A percentile compares a stretch with the other conserved stretches of the same genome.
These are phyloP conservation scores for Capronia americana DNA, from an alignment of 2,329 filamentous ascomycete species.

Conservation along the genomic window DNA sequence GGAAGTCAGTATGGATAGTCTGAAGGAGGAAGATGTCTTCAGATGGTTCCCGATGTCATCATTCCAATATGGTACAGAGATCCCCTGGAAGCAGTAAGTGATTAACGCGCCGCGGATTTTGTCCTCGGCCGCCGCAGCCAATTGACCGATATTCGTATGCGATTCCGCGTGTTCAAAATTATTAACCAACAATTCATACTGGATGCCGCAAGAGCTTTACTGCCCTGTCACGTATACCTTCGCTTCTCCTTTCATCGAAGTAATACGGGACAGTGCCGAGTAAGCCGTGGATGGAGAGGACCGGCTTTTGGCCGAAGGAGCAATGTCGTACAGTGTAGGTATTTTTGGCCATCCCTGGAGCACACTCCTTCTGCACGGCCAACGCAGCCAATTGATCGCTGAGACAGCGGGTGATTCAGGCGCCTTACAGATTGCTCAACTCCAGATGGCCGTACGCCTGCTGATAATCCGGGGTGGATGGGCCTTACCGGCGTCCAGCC, in stretches of 20 bases:
- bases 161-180: conserved; percentile 68
- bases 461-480: conserved; percentile 78
- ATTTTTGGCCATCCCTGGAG: conserved; percentile 83
- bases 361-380: conserved; percentile 84
- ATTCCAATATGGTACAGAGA: conserved; percentile 95
- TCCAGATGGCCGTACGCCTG: conserved; percentile 73
- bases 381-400: conserved; percentile 89
- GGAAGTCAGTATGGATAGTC: conserved; percentile 4
- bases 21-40: conserved; percentile 9
- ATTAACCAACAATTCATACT: conserved; percentile 75
- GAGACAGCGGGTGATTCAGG: conserved; percentile 78
- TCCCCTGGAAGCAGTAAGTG: conserved; percentile 86
- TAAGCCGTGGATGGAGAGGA: conserved; percentile 81
- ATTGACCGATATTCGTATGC: conserved; percentile 67
- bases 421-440: conserved; percentile 69
- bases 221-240: conserved; percentile 82
- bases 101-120: conserved; percentile 86
- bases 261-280: conserved; percentile 86
- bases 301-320: conserved; percentile 82
- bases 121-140: conserved; percentile 70
- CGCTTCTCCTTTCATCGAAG: conserved; percentile 71
- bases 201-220: conserved; percentile 79
- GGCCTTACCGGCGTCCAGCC: conserved; percentile 73
- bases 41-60: conserved; percentile 89
- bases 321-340: conserved; percentile 90